Conservation (phyloP, 225 moss, liverwort and hornwort genomes). For the Marchantia polymorpha region DNA sequence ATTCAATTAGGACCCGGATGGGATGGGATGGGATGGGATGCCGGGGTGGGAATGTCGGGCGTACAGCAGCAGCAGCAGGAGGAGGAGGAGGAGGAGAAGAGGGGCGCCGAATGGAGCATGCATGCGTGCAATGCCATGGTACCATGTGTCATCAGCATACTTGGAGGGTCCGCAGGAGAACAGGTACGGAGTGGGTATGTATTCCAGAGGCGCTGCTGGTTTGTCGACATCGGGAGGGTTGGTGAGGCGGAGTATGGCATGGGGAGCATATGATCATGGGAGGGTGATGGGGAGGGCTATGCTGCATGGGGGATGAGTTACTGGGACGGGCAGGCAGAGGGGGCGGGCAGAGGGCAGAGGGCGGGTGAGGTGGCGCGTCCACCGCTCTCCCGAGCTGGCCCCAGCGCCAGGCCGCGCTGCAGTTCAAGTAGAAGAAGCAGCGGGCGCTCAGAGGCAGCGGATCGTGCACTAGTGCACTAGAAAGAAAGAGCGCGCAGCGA, state of each 20-base stretch:
- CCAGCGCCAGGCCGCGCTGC: not conserved
- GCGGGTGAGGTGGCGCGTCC: slow-evolving; percentile 32
- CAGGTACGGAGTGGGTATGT: slow-evolving; percentile 13
- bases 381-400: slow-evolving; percentile 21
- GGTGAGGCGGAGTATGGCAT: slow-evolving; percentile 11
- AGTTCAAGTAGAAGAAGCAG: slow-evolving; percentile 13
- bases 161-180: not conserved
- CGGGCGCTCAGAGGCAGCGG: not conserved
- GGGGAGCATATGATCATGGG: not conserved
- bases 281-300: too few species aligned
- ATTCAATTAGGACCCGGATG: not conserved
- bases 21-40: slow-evolving; percentile 1
- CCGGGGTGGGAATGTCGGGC: not conserved
- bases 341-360: too few species aligned
- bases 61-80: too few species aligned
- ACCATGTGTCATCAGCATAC: slow-evolving; percentile 15
- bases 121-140: not conserved
- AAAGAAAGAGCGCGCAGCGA: slow-evolving; percentile 2
- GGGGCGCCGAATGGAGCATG: not conserved
- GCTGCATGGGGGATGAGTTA: not conserved
- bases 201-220: not conserved
- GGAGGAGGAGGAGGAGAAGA: too few species aligned
- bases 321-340: too few species aligned
- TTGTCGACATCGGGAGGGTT: not conserved
- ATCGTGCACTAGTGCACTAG: slow-evolving; percentile 1